Evolutionary conservation across 2,329 filamentous ascomycete genomes (phyloP).

Genomic region (Septoria linicola): DNA sequence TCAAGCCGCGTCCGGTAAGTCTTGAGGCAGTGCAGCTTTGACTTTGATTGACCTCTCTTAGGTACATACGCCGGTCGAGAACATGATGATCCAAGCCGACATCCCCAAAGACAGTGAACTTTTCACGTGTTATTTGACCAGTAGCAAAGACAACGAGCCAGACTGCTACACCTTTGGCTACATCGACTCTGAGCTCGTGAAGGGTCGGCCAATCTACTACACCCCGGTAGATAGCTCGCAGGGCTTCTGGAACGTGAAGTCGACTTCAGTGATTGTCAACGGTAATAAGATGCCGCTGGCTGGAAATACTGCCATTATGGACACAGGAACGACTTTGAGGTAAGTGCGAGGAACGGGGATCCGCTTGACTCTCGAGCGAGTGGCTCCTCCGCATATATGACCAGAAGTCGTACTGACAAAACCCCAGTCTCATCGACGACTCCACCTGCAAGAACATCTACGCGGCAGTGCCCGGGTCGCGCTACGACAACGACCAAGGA

Average conservation of each 20-base stretch:
- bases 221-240: slow-evolving; percentile 61
- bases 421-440: slow-evolving; percentile 61
- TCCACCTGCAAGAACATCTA: slow-evolving; percentile 62
- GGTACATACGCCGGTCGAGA: slow-evolving; percentile 63
- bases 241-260: slow-evolving; percentile 69
- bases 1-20: slow-evolving; percentile 46
- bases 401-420: background rate
- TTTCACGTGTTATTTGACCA: slow-evolving; percentile 65
- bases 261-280: slow-evolving; percentile 56
- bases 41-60: too few relatives aligned
- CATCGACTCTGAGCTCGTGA: slow-evolving; percentile 62
- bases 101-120: slow-evolving; percentile 56
- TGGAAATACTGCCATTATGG: slow-evolving; percentile 66
- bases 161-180: slow-evolving; percentile 72
- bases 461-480: slow-evolving; percentile 60
- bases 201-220: slow-evolving; percentile 49
- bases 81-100: slow-evolving; percentile 61
- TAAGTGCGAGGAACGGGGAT: background rate
- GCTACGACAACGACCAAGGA: slow-evolving; percentile 35
- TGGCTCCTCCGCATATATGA: too few relatives aligned
- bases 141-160: slow-evolving; percentile 49
- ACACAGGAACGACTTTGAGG: slow-evolving; percentile 67
- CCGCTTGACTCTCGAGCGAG: too few relatives aligned
- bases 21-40: too few relatives aligned
- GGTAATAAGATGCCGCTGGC: slow-evolving; percentile 52